Evolutionary conservation across 352 stramenopile genomes (phyloP).

Genomic region (Vaucheria bursata): DNA sequence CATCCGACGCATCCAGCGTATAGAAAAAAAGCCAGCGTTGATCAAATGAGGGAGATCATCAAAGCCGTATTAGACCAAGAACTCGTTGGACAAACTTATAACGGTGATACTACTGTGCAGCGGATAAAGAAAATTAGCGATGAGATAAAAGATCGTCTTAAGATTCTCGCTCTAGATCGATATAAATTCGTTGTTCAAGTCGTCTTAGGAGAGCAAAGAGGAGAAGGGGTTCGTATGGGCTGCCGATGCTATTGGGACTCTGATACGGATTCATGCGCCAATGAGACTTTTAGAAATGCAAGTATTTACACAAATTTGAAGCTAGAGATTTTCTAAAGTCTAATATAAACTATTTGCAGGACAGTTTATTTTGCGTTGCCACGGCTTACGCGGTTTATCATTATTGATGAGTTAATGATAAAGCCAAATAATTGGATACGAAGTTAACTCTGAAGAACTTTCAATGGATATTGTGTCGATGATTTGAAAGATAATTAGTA

Average conservation of each 20-base stretch:
- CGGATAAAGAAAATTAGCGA: constrained; percentile 75
- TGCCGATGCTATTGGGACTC: constrained; percentile 77
- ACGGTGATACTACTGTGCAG: constrained; percentile 57
- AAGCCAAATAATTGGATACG: too few relatives aligned
- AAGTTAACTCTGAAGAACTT: too few relatives aligned
- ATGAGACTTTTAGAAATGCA: constrained; percentile 75
- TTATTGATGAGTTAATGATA: constrained; percentile 60
- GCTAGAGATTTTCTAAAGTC: background rate
- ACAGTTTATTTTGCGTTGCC: constrained; percentile 73
- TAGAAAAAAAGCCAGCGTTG: constrained; percentile 13
- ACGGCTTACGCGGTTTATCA: constrained; percentile 75
- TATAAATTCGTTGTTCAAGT: constrained; percentile 82
- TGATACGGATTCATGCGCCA: constrained; percentile 74
- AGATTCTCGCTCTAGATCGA: constrained; percentile 46
- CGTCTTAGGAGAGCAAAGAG: constrained; percentile 73
- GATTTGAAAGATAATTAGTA: too few relatives aligned
- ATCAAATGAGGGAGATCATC: constrained; percentile 49
- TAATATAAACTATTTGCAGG: constrained; percentile 48
- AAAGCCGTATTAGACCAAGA: constrained; percentile 40
- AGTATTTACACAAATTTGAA: background rate
- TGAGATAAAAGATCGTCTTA: constrained; percentile 65
- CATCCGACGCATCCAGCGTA: background rate
- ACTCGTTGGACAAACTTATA: constrained; percentile 45
- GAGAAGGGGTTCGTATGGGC: constrained; percentile 73
- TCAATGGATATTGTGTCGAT: too few relatives aligned